Conservation (phyloP, 2,329 filamentous ascomycete genomes). For the Magnaporthales sp. region DNA sequence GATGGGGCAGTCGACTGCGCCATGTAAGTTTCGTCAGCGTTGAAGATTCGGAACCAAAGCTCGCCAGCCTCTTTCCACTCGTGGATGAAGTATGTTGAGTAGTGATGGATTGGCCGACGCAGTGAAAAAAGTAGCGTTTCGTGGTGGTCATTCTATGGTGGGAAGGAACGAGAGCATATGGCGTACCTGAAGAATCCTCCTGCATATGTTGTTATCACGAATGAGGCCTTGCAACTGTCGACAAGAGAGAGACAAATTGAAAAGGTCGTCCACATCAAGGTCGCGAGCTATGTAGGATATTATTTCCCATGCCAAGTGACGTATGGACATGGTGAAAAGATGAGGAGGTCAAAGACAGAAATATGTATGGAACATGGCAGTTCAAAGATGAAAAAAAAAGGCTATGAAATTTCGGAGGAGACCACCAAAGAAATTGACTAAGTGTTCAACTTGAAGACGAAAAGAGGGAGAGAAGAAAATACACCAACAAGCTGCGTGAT, state of each 20-base stretch:
- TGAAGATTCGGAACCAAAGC: not conserved
- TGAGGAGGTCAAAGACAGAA: not conserved
- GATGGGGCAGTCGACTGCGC: conserved; percentile 22
- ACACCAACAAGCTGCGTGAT: not conserved
- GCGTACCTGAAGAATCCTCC: conserved; percentile 46
- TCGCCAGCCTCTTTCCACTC: not conserved
- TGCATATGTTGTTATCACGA: conserved; percentile 46
- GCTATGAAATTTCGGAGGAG: not conserved
- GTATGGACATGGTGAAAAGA: conserved; percentile 18
- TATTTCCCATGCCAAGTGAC: conserved; percentile 53
- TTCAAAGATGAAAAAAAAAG: not conserved
- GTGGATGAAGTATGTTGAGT: not conserved
- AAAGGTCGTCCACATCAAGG: conserved; percentile 49
- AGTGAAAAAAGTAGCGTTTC: not conserved
- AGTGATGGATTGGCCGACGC: not conserved
- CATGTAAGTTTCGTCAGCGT: conserved; percentile 14
- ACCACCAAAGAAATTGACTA: not conserved
- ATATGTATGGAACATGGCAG: not conserved
- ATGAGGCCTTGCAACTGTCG: conserved; percentile 40
- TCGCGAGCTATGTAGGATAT: conserved; percentile 46
- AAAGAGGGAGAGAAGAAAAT: not conserved
- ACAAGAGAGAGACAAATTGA: conserved; percentile 45
- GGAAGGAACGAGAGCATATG: conserved; percentile 13
- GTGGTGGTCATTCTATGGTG: not conserved
- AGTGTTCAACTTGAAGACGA: not conserved